Conservation (phyloP, 2,329 filamentous ascomycete genomes). For the Nemania sp. region DNA sequence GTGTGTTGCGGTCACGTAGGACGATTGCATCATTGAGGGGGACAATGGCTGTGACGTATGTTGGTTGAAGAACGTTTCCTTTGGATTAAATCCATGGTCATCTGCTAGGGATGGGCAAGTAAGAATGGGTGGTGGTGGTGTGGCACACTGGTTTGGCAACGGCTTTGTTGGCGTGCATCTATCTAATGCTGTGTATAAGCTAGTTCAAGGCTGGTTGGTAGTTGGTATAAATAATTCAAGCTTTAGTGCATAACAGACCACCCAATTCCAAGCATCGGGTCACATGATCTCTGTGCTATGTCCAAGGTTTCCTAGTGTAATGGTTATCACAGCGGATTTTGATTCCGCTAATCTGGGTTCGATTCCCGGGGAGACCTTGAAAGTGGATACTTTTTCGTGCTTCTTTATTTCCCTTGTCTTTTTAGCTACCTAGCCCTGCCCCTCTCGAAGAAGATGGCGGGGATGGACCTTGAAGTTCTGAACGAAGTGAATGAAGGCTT, state of each 20-base stretch:
- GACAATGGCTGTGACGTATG: constrained; percentile 43
- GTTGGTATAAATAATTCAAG: too few species aligned
- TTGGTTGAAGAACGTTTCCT: neutral
- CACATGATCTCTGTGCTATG: constrained; percentile 17
- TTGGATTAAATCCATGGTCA: neutral
- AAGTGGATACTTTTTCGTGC: neutral
- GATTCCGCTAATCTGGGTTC: constrained; percentile 43
- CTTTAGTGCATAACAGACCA: neutral
- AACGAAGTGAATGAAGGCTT: too few species aligned
- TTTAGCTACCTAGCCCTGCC: neutral
- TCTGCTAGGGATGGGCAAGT: neutral
- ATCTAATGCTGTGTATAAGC: neutral
- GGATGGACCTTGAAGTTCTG: too few species aligned
- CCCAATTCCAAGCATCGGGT: neutral
- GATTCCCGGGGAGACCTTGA: constrained; percentile 41
- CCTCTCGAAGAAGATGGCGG: neutral
- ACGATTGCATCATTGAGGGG: constrained; percentile 39
- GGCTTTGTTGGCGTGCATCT: too few species aligned
- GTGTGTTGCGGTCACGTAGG: neutral
- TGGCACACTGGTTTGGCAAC: too few species aligned
- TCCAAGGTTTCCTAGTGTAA: constrained; percentile 40
- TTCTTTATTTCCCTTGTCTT: neutral
- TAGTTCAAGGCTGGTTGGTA: neutral
- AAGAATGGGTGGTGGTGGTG: neutral
- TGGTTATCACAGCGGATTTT: constrained; percentile 44